These are phyloP conservation scores for Micromonas pusilla DNA, from an alignment of 139 green algal genomes.

Conservation along the genomic window DNA sequence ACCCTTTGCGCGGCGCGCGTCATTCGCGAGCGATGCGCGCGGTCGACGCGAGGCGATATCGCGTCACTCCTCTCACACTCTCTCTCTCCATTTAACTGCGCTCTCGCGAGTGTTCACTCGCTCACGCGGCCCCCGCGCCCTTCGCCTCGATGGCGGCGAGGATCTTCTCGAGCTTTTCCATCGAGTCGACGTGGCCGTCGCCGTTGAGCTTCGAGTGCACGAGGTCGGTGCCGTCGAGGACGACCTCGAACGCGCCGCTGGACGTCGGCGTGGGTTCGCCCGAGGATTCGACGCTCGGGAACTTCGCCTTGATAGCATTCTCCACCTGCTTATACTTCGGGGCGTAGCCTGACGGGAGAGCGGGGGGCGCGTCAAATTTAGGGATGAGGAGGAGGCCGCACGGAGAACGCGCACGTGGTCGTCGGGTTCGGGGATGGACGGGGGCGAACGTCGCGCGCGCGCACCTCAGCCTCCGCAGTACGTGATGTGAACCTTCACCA, in stretches of 20 bases:
- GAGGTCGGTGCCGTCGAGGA: not conserved
- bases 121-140: no score
- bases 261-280: not conserved
- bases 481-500: not conserved
- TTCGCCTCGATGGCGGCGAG: not conserved
- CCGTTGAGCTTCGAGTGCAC: constrained; percentile 23
- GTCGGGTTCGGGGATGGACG: not conserved
- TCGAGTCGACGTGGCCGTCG: constrained; percentile 20
- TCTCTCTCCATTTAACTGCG: no score
- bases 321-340: not conserved
- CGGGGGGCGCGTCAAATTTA: no score
- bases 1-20: no score
- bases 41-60: no score
- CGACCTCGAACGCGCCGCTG: not conserved
- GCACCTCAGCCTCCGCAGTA: not conserved
- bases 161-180: constrained; percentile 23
- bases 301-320: not conserved
- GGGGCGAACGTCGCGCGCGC: not conserved
- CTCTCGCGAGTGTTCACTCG: no score
- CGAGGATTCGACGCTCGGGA: not conserved
- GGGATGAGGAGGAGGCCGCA: no score
- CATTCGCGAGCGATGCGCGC: no score
- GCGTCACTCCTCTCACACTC: no score
- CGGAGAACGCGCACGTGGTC: no score
- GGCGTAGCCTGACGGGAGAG: not conserved